Conservation (phyloP, 805 yeast genomes). For the Candida montana region DNA sequence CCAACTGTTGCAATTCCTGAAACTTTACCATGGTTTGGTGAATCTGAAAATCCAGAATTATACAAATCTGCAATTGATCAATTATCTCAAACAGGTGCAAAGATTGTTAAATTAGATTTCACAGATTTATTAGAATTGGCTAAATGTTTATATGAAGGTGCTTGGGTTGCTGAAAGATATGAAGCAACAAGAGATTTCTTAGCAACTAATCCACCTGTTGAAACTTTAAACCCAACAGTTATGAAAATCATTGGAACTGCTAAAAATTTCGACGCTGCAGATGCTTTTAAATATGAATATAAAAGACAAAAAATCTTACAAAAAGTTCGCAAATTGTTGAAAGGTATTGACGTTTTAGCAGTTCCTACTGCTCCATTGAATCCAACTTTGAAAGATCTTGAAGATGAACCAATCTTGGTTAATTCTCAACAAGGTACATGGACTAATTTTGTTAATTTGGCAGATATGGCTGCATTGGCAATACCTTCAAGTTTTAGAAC, state of each 20-base stretch:
- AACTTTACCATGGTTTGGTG: slow-evolving; percentile 74
- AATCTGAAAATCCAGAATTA: slow-evolving; percentile 66
- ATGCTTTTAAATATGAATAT: slow-evolving; percentile 81
- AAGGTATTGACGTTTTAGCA: slow-evolving; percentile 64
- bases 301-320: slow-evolving; percentile 77
- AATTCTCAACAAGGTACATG: slow-evolving; percentile 97
- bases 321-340: slow-evolving; percentile 48
- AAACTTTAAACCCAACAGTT: slow-evolving; percentile 81
- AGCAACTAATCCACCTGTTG: slow-evolving; percentile 61
- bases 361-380: slow-evolving; percentile 95
- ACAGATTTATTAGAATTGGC: slow-evolving; percentile 76
- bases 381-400: slow-evolving; percentile 73
- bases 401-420: slow-evolving; percentile 69
- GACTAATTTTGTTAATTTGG: slow-evolving; percentile 93
- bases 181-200: slow-evolving; percentile 75
- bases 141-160: slow-evolving; percentile 86
- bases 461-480: slow-evolving; percentile 88
- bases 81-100: slow-evolving; percentile 50
- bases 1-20: slow-evolving; percentile 77
- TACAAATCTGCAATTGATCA: slow-evolving; percentile 56
- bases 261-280: slow-evolving; percentile 71
- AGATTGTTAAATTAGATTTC: slow-evolving; percentile 62
- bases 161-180: slow-evolving; percentile 98
- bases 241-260: slow-evolving; percentile 72
- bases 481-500: slow-evolving; percentile 84